These are phyloP conservation scores for Penicillium italicum DNA, from an alignment of 2,329 filamentous ascomycete genomes.

Conservation along the genomic window DNA sequence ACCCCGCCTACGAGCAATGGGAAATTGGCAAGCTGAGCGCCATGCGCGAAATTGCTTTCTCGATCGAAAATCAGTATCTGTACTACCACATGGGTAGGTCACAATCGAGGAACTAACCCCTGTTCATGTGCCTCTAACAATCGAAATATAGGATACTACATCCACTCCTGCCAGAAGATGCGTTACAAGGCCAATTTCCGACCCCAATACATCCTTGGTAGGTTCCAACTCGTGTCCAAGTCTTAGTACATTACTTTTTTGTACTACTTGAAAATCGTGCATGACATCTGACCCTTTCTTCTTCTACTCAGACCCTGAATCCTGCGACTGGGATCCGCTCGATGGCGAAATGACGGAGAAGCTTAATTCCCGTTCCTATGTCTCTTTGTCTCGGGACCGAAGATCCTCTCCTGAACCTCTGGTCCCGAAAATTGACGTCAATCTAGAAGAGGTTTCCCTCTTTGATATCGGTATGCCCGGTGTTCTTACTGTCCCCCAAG, in stretches of 20 bases:
- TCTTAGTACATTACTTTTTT: not conserved
- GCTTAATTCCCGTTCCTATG: slow-evolving; percentile 43
- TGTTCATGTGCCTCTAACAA: not conserved
- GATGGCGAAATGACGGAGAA: slow-evolving; percentile 42
- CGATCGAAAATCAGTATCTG: slow-evolving; percentile 53
- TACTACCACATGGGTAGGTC: slow-evolving; percentile 62
- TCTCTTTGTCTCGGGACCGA: slow-evolving; percentile 44
- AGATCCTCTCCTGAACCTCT: slow-evolving; percentile 10
- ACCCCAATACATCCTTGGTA: slow-evolving; percentile 50
- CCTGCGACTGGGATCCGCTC: slow-evolving; percentile 44
- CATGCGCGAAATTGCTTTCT: slow-evolving; percentile 56
- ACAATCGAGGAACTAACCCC: not conserved
- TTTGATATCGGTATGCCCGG: slow-evolving; percentile 49
- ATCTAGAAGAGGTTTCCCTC: slow-evolving; percentile 42
- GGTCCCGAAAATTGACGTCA: slow-evolving; percentile 9
- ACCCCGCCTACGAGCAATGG: slow-evolving; percentile 58
- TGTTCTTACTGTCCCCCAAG: slow-evolving; percentile 42
- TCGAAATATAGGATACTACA: slow-evolving; percentile 54
- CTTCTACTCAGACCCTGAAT: slow-evolving; percentile 43
- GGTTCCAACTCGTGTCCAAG: slow-evolving; percentile 8
- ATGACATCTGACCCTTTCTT: slow-evolving; percentile 2
- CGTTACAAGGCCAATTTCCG: slow-evolving; percentile 48
- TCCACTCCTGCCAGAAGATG: slow-evolving; percentile 55
- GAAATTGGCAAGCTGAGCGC: slow-evolving; percentile 63
- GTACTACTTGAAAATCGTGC: not conserved